Conservation (phyloP, 1,284 basidiomycete species). For the Fomitopsis palustris region DNA sequence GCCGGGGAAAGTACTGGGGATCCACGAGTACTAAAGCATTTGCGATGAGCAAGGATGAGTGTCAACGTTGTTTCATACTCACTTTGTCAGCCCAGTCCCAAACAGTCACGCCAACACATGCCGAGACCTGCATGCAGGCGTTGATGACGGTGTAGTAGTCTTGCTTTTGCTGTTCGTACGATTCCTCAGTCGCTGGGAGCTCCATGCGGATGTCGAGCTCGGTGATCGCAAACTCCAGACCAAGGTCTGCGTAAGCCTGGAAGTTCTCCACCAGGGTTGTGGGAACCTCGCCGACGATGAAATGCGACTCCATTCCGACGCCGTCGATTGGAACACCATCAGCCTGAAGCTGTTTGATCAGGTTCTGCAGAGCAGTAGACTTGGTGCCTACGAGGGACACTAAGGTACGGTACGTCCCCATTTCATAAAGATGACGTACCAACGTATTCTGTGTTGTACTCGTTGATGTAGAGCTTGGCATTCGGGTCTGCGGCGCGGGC, state of each 20-base stretch:
- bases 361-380: constrained; percentile 41
- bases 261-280: constrained; percentile 37
- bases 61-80: not conserved
- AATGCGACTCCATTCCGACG: constrained; percentile 47
- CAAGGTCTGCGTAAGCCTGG: constrained; percentile 42
- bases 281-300: constrained; percentile 46
- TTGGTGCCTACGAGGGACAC: constrained; percentile 32
- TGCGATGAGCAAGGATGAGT: not conserved
- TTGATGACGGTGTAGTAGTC: constrained; percentile 44
- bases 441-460: constrained; percentile 41
- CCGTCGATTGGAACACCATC: constrained; percentile 44
- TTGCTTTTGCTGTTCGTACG: constrained; percentile 44
- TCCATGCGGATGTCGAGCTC: constrained; percentile 54
- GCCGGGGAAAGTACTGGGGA: constrained; percentile 32
- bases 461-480: constrained; percentile 45
- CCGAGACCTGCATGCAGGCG: constrained; percentile 39
- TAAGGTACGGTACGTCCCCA: too few species aligned
- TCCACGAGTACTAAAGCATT: constrained; percentile 30
- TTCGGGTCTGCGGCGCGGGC: constrained; percentile 44
- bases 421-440: constrained; percentile 8
- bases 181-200: constrained; percentile 41
- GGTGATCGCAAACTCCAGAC: constrained; percentile 52
- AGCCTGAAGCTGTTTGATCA: constrained; percentile 39
- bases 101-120: constrained; percentile 45
- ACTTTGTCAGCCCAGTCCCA: constrained; percentile 48